Evolutionary conservation across 352 stramenopile species (phyloP).

Genomic region (Aphanomyces invadans): DNA sequence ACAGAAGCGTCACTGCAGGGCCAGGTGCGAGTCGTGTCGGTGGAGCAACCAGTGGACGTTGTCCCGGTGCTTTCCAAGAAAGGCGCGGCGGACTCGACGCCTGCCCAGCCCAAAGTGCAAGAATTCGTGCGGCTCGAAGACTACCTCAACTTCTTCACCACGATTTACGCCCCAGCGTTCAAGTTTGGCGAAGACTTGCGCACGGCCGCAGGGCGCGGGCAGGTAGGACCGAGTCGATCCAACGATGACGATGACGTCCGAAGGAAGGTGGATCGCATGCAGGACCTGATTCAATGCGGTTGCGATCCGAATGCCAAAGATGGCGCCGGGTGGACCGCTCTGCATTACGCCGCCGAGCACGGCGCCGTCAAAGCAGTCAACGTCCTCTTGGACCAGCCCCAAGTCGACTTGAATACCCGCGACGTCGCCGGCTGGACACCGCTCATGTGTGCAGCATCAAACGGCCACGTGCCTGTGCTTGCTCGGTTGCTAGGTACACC

Average conservation of each 20-base stretch:
- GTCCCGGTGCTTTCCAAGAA: neutral
- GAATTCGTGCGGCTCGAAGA: conserved; percentile 28
- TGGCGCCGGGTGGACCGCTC: conserved; percentile 46
- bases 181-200: conserved; percentile 64
- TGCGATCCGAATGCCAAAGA: conserved; percentile 59
- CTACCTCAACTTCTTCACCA: conserved; percentile 50
- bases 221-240: neutral
- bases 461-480: conserved; percentile 35
- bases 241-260: too few relatives aligned
- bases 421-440: conserved; percentile 16
- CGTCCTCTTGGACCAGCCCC: conserved; percentile 28
- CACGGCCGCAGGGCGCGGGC: conserved; percentile 44
- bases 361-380: conserved; percentile 42
- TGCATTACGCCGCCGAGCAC: conserved; percentile 66
- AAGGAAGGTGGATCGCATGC: conserved; percentile 32
- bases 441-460: conserved; percentile 30
- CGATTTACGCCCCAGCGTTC: conserved; percentile 56
- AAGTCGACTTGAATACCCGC: neutral
- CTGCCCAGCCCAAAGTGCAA: neutral
- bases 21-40: neutral
- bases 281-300: conserved; percentile 43
- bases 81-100: neutral
- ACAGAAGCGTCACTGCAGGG: neutral
- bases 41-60: neutral
- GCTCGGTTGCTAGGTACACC: conserved; percentile 30